These are phyloP conservation scores for Colletotrichum limetticola DNA, from an alignment of 2,329 filamentous ascomycete species.

Conservation along the genomic window DNA sequence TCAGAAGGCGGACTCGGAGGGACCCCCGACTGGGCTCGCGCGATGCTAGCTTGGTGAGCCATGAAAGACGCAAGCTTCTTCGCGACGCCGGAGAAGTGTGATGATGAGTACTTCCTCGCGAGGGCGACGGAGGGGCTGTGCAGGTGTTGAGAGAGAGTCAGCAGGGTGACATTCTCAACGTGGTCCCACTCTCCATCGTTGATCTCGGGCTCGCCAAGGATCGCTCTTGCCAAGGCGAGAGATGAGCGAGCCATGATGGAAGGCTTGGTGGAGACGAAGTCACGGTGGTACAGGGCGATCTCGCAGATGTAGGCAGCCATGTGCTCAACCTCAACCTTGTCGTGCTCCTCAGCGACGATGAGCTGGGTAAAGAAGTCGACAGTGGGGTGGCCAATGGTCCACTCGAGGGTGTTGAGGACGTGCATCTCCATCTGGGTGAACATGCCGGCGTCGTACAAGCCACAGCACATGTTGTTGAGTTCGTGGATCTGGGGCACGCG, in stretches of 20 bases:
- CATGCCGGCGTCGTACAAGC: slow-evolving; percentile 98
- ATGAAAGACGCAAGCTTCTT: slow-evolving; percentile 68
- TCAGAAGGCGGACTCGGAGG: slow-evolving; percentile 72
- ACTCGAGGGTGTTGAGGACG: slow-evolving; percentile 95
- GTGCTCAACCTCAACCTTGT: slow-evolving; percentile 89
- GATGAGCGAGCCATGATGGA: slow-evolving; percentile 91
- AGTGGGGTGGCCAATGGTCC: slow-evolving; percentile 95
- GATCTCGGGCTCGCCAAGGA: slow-evolving; percentile 82
- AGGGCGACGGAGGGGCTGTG: slow-evolving; percentile 68
- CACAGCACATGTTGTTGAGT: slow-evolving; percentile 99
- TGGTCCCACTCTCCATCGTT: slow-evolving; percentile 82
- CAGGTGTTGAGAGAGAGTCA: slow-evolving; percentile 68
- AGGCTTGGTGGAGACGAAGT: slow-evolving; percentile 93
- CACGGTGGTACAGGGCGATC: slow-evolving; percentile 94
- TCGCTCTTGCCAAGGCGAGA: slow-evolving; percentile 85
- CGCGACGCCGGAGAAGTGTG: slow-evolving; percentile 64
- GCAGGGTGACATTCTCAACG: slow-evolving; percentile 74
- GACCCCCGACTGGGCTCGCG: slow-evolving; percentile 56
- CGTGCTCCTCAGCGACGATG: slow-evolving; percentile 80
- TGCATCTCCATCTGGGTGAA: slow-evolving; percentile 99
- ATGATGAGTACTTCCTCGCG: slow-evolving; percentile 68
- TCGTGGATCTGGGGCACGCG: slow-evolving; percentile 97
- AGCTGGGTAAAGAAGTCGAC: slow-evolving; percentile 94
- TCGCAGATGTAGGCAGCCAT: slow-evolving; percentile 96
- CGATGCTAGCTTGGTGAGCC: slow-evolving; percentile 67